Base-by-base conservation (phyloP, 1,284 basidiomycete genomes). In the Trametes sp. region DNA sequence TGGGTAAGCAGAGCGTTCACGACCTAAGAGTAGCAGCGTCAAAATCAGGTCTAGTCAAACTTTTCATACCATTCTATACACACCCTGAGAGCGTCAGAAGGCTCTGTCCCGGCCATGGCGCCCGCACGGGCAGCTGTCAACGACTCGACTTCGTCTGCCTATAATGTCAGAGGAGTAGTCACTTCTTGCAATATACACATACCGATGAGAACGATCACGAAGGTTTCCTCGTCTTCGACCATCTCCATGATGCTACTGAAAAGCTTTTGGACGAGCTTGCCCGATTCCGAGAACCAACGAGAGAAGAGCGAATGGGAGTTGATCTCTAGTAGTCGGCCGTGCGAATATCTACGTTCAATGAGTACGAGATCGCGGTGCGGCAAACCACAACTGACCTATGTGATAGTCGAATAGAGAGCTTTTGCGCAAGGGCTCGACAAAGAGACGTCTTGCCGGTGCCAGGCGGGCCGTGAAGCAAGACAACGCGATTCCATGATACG, bases 1-100 rank as follows among this genome's bases (percentile, higher is more conserved):
- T 99, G 97, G 0, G 98, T 99, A 7, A 99, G 82, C 1, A 99
- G 85, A 0, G 98, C 98, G 75, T 99, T 99, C 46, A 99, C 98
- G 9, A 98, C 96, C 94, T n/a, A n/a, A n/a, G n/a, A n/a, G n/a
- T n/a, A n/a, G n/a, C n/a, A n/a, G n/a, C n/a, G n/a, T n/a, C n/a
- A n/a, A n/a, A n/a, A n/a, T n/a, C n/a, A n/a, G n/a, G n/a, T n/a
- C n/a, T n/a, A n/a, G n/a, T n/a, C n/a, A n/a, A n/a, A n/a, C n/a
- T n/a, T n/a, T n/a, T n/a, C n/a, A n/a, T n/a, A n/a, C n/a, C n/a
- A n/a, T n/a, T n/a, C n/a, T n/a, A n/a, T n/a, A n/a, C 86, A 57
- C 71, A 95, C 95, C 41, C 97, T 81, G 28, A 99, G 76, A n/a
- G 96, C 95, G 75, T 99, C 98, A 4, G 92, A 93, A 1, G 97